phyloP scores from a whole-genome alignment of 306 rosid genomes.

The Acacia crassicarpa region DNA sequence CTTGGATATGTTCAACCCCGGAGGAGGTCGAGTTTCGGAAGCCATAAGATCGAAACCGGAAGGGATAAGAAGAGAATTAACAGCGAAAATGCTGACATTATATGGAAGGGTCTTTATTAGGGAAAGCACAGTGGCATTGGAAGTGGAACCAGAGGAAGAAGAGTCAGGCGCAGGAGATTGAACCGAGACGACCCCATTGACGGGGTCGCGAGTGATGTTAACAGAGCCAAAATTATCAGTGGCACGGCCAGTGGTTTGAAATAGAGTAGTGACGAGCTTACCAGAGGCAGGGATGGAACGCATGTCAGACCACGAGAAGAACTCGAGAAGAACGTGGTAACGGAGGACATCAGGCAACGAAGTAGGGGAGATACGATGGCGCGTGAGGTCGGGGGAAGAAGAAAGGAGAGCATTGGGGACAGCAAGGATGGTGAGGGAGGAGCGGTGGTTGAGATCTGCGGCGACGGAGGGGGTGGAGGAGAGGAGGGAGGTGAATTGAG shows the following conservation, averaged over 20 bases:
- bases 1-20: conserved; percentile 75
- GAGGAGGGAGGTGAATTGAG: conserved; percentile 68
- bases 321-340: conserved; percentile 88
- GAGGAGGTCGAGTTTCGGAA: conserved; percentile 75
- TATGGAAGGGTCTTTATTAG: conserved; percentile 76
- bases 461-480: conserved; percentile 50
- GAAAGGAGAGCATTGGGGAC: conserved; percentile 74
- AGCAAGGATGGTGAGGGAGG: conserved; percentile 86
- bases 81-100: conserved; percentile 77
- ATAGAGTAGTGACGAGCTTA: conserved; percentile 82
- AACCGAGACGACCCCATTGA: conserved; percentile 50
- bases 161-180: conserved; percentile 59
- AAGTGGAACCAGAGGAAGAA: conserved; percentile 59
- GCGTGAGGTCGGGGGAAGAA: conserved; percentile 53
- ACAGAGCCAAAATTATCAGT: conserved; percentile 73
- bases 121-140: conserved; percentile 68
- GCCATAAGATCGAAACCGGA: conserved; percentile 86
- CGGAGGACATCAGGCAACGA: conserved; percentile 85
- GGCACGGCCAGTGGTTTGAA: conserved; percentile 97
- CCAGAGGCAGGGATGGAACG: conserved; percentile 69
- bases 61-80: conserved; percentile 74
- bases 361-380: conserved; percentile 55
- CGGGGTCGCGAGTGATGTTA: conserved; percentile 70
- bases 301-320: conserved; percentile 75
- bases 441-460: conserved; percentile 62